Evolutionary conservation across 2,329 filamentous ascomycete genomes (phyloP), one percentile per base, ranked within the genome.

Genomic region (Bipolaris sorokiniana): DNA sequence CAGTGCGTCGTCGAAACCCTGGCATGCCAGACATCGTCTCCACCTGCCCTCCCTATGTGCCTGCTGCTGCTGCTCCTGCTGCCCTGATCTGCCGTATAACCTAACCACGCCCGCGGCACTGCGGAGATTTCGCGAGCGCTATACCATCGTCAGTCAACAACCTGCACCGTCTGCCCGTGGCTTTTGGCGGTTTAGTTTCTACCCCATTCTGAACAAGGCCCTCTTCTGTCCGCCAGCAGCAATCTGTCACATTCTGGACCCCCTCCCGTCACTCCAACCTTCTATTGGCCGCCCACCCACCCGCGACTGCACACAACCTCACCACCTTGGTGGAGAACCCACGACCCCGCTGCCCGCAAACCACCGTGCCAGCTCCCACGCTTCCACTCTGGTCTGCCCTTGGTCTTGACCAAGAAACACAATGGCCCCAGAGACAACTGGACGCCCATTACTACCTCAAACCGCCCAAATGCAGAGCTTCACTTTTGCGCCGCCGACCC

Each of bases 381-480:
- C 59, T 56, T 48, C 48, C 56, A 52, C 44, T 31, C 51, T 44
- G 31, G 31, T 51, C 26, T 34, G 50, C 31, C 50, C 54, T 45
- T 45, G 33, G 50, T 49, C 23, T 52, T 49, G 48, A 18, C 51
- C 47, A 59, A 49, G 48, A 51, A 51, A 61, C 59, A 59, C 40
- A 34, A 89, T 90, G 87, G 84, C 86, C 67, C 83, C 83, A 78
- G 87, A 90, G 75, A 82, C 83, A 59, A 80, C 83, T 55, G 82
- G 83, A 66, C 83, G 87, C 71, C 84, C 83, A 73, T 81, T 89
- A 64, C 77, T 90, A 73, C 87, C 87, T 34, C 88, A 90, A 73
- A 88, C 82, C 73, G 82, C 84, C 44, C 85, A 87, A 72, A 88
- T 92, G 86, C 88, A 88, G 75, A 87, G 85, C 69, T 94, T 92